Base-by-base conservation (phyloP, 1,139 yeast genomes). In the Petasospora rhodanensis region DNA sequence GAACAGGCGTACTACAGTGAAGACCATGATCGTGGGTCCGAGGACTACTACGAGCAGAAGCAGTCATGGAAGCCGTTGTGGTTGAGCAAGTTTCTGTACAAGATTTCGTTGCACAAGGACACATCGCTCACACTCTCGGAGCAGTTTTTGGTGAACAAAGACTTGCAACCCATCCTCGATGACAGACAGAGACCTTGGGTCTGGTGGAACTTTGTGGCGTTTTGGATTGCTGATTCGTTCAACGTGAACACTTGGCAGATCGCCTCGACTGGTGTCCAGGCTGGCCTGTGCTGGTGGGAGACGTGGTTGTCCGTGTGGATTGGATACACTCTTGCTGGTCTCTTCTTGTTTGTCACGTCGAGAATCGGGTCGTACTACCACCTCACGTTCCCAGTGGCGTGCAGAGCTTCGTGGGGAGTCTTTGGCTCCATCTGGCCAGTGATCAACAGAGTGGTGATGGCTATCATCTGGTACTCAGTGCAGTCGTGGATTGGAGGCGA, bases 231-330 rank as follows among this genome's bases (percentile, higher is more conserved):
- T 2, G 95, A 84, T 54, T 76, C 93, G 17, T 82, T 86, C 62
- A 85, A 85, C 56, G 78, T 86, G 49, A 84, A 82, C 54, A 84
- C 95, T 9, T 85, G 93, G 89, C 89, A 83, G 62, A 84, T 86
- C 51, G 95, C 94, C 6, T 78, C 91, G 4, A 80, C 93, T 1
- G 93, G 94, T 44, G 79, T 80, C 39, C 66, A 65, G 34, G 70
- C 73, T 25, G 91, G 91, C 7, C 63, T 85, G 60, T 74, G 79
- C 13, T 84, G 94, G 94, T 85, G 94, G 93, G 87, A 78, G 56
- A 78, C 83, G 12, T 85, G 95, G 94, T 55, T 84, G 21, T 73
- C 91, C 0, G 89, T 85, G 16, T 83, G 94, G 93, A 46, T 78
- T 17, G 86, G 86, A 11, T 79, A 79, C 54, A 54, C 67, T 22